Percentiles rank a stretch among this genome's conserved stretches.
Conservation (phyloP, 352 stramenopile genomes). For the Phytopythium oedochilum region DNA sequence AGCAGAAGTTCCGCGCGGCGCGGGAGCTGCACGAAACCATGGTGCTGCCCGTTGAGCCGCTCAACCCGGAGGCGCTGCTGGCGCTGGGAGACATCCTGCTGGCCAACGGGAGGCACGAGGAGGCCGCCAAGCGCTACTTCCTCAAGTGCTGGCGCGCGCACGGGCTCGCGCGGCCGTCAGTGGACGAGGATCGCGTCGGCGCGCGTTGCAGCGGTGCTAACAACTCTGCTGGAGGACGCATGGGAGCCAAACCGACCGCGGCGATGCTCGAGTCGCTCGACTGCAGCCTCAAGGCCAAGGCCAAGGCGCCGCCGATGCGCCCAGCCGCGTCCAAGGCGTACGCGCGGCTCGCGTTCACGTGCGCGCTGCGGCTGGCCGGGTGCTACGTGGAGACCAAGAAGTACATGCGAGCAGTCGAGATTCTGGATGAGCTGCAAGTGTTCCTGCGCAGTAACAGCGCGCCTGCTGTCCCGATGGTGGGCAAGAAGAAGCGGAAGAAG, state of each 20-base stretch:
- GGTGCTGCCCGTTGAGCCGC: slow-evolving; percentile 29
- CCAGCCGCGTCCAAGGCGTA: slow-evolving; percentile 16
- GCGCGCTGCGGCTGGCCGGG: slow-evolving; percentile 35
- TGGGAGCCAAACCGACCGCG: not conserved
- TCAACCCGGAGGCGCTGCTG: slow-evolving; percentile 42
- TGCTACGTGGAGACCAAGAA: slow-evolving; percentile 35
- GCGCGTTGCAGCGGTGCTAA: not conserved
- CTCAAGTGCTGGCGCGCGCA: slow-evolving; percentile 36
- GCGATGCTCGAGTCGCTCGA: slow-evolving; percentile 2
- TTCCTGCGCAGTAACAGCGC: slow-evolving; percentile 29
- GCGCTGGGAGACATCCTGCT: slow-evolving; percentile 48
- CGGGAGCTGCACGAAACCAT: slow-evolving; percentile 41
- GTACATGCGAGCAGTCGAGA: slow-evolving; percentile 20
- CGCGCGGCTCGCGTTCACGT: slow-evolving; percentile 27
- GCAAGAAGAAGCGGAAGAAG: not conserved
- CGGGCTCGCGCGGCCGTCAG: not conserved
- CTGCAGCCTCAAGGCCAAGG: slow-evolving; percentile 2
- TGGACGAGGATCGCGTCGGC: not conserved
- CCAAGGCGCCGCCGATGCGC: not conserved
- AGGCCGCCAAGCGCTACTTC: slow-evolving; percentile 36
- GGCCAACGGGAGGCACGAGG: slow-evolving; percentile 29
- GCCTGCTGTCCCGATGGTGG: not conserved
- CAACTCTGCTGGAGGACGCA: not conserved
- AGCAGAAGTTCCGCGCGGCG: slow-evolving; percentile 39
- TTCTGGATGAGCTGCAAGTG: slow-evolving; percentile 36